phyloP scores from a whole-genome alignment of 805 yeast species.

The Cyberlindnera euphorbiae region DNA sequence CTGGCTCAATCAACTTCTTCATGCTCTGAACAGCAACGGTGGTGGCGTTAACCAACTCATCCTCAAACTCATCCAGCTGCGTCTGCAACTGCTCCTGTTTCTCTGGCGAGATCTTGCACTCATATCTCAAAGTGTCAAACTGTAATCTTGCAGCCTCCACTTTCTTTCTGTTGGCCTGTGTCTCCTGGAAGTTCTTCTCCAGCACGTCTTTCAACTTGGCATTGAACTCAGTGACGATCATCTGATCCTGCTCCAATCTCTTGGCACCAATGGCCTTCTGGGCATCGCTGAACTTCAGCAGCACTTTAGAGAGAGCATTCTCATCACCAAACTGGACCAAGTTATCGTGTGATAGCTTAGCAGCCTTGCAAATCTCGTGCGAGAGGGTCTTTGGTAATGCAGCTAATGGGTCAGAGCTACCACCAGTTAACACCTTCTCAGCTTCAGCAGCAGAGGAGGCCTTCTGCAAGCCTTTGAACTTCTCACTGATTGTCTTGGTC shows the following conservation, averaged over 20 bases:
- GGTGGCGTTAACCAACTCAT: slow-evolving; percentile 75
- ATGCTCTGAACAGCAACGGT: slow-evolving; percentile 74
- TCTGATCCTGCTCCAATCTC: slow-evolving; percentile 65
- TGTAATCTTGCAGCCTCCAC: slow-evolving; percentile 68
- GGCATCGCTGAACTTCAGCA: slow-evolving; percentile 46
- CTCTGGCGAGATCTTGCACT: slow-evolving; percentile 31
- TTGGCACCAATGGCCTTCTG: slow-evolving; percentile 62
- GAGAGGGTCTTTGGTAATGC: slow-evolving; percentile 64
- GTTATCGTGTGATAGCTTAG: slow-evolving; percentile 44
- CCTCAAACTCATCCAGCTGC: slow-evolving; percentile 47
- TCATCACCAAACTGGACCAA: slow-evolving; percentile 30
- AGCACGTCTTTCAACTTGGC: slow-evolving; percentile 47
- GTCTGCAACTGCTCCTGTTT: slow-evolving; percentile 33
- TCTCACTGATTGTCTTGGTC: slow-evolving; percentile 50
- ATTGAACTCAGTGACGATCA: slow-evolving; percentile 57
- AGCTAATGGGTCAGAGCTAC: slow-evolving; percentile 19
- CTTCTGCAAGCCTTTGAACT: slow-evolving; percentile 53
- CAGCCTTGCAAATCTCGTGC: slow-evolving; percentile 60
- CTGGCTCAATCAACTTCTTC: slow-evolving; percentile 67
- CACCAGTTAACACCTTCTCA: slow-evolving; percentile 45
- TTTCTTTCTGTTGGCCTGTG: slow-evolving; percentile 54
- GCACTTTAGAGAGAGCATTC: slow-evolving; percentile 20
- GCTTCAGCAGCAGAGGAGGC: slow-evolving; percentile 67
- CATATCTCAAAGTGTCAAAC: slow-evolving; percentile 67
- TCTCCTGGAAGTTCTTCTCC: slow-evolving; percentile 55